These are phyloP conservation scores for Hortaea sp. DNA, from an alignment of 2,329 filamentous ascomycete species.

Conservation along the genomic window DNA sequence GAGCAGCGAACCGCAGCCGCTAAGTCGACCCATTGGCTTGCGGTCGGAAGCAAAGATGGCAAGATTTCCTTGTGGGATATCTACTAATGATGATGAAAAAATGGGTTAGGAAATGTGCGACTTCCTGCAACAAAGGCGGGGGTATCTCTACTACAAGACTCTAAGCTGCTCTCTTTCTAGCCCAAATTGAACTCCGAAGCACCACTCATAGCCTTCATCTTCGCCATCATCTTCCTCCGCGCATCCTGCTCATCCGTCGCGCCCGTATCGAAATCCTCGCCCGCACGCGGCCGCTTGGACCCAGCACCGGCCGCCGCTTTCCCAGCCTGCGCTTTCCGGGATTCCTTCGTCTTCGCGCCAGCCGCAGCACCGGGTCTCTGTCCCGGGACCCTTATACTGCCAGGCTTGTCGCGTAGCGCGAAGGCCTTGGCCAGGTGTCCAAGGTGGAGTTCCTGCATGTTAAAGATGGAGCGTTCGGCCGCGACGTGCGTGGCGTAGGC, in stretches of 20 bases:
- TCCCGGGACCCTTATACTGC: constrained; percentile 55
- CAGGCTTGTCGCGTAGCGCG: constrained; percentile 76
- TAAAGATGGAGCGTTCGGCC: constrained; percentile 75
- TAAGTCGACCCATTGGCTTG: constrained; percentile 74
- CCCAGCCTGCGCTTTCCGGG: constrained; percentile 27
- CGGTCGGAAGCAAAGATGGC: constrained; percentile 84
- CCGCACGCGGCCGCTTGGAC: constrained; percentile 16
- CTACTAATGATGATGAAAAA: constrained; percentile 39
- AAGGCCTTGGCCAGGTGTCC: constrained; percentile 93
- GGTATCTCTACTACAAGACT: neutral
- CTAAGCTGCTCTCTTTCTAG: constrained; percentile 14
- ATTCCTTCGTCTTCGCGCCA: constrained; percentile 36
- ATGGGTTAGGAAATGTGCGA: too few relatives aligned
- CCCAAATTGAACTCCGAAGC: constrained; percentile 51
- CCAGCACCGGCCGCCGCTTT: constrained; percentile 24
- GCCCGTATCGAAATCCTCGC: constrained; percentile 16
- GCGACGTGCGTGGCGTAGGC: constrained; percentile 92
- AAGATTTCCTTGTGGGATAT: constrained; percentile 95
- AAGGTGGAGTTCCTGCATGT: constrained; percentile 82
- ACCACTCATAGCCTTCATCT: constrained; percentile 43
- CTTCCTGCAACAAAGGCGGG: too few relatives aligned
- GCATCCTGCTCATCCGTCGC: constrained; percentile 35
- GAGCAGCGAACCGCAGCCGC: constrained; percentile 42
- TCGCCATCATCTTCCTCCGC: constrained; percentile 43
- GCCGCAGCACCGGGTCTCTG: constrained; percentile 40